These are phyloP conservation scores for Silene latifolia DNA, from an alignment of 148 eudicot species.

Conservation along the genomic window DNA sequence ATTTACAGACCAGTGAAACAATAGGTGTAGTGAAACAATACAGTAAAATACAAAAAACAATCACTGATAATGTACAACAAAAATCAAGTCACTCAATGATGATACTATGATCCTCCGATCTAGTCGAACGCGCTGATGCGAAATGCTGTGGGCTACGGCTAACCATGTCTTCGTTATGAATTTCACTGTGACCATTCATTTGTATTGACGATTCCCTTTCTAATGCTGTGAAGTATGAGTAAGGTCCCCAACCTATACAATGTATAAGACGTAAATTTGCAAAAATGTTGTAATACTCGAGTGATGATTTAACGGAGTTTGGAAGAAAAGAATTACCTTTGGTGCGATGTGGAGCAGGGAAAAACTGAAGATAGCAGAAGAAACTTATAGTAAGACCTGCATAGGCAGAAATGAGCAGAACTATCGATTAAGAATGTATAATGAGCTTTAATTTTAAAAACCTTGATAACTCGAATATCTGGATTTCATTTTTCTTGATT, in stretches of 20 bases:
- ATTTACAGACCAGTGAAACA: constrained; percentile 1
- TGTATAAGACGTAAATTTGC: no score
- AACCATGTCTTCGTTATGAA: background rate
- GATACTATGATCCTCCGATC: constrained; percentile 13
- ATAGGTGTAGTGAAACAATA: background rate
- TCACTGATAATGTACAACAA: background rate
- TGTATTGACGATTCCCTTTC: constrained; percentile 34
- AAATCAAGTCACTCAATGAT: constrained; percentile 11
- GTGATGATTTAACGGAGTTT: no score
- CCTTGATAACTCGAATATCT: no score
- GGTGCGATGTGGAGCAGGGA: constrained; percentile 61
- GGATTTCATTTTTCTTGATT: no score
- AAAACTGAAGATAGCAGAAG: constrained; percentile 80
- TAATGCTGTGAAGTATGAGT: constrained; percentile 54
- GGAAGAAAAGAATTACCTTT: constrained; percentile 35
- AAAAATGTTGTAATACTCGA: no score
- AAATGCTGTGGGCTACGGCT: background rate
- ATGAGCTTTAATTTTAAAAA: no score
- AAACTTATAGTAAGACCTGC: constrained; percentile 57
- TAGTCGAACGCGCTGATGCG: background rate
- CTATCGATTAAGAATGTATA: background rate
- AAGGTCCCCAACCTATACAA: constrained; percentile 63
- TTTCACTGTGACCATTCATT: background rate
- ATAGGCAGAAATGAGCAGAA: constrained; percentile 8
- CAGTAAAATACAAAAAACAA: background rate